Percentiles rank a stretch among this genome's conserved stretches.
Conservation (phyloP, 1,284 basidiomycete genomes). For the Lentinula novae-zelandiae region DNA sequence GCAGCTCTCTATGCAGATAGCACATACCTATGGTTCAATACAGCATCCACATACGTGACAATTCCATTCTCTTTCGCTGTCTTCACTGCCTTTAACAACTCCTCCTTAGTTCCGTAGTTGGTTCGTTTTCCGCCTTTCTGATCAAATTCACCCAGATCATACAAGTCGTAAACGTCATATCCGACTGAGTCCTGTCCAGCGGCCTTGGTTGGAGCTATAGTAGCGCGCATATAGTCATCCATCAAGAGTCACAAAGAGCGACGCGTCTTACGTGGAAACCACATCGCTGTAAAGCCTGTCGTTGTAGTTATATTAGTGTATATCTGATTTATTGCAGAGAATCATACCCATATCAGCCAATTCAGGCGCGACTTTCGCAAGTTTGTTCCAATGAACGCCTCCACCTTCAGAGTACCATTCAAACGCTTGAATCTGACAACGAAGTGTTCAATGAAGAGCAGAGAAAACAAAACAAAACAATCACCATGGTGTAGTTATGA, state of each 20-base stretch:
- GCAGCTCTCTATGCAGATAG: no score
- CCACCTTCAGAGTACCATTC: constrained; percentile 30
- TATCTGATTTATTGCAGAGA: no score
- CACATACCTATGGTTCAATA: constrained; percentile 22
- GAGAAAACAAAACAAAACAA: background rate
- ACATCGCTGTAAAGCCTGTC: constrained; percentile 47
- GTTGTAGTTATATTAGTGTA: no score
- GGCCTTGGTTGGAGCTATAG: constrained; percentile 33
- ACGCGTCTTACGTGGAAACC: constrained; percentile 38
- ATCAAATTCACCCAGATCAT: constrained; percentile 48
- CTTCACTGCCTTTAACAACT: constrained; percentile 41
- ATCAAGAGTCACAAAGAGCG: background rate
- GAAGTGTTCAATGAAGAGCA: background rate
- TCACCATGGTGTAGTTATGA: constrained; percentile 21
- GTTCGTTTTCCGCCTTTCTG: constrained; percentile 44
- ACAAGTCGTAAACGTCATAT: constrained; percentile 42
- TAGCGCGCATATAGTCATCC: constrained; percentile 6
- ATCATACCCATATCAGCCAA: constrained; percentile 33
- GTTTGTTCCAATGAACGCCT: constrained; percentile 45
- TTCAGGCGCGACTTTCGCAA: constrained; percentile 33
- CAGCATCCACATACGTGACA: constrained; percentile 28
- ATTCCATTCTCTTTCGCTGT: constrained; percentile 30
- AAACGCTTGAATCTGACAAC: constrained; percentile 25
- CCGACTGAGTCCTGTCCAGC: constrained; percentile 32
- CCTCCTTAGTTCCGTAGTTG: constrained; percentile 59